These are phyloP conservation scores for Passiflora organensis DNA, from an alignment of 345 rosid species.

Conservation along the genomic window DNA sequence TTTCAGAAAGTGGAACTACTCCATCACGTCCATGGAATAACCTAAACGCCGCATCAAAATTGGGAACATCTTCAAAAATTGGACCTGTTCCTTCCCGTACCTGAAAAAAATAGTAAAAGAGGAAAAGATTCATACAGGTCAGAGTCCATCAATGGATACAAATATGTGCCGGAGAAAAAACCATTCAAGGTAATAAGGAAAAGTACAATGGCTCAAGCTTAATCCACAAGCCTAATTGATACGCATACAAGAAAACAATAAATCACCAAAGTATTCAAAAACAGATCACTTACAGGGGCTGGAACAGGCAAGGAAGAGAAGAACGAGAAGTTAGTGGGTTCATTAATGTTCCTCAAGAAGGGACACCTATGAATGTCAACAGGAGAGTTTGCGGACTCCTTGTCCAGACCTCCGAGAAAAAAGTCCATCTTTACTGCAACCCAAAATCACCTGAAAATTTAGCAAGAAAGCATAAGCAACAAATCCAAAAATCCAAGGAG, in stretches of 20 bases:
- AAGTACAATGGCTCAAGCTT: neutral
- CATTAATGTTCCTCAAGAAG: constrained; percentile 91
- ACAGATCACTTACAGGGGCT: constrained; percentile 44
- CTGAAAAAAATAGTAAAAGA: constrained; percentile 22
- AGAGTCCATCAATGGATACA: no score
- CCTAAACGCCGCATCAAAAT: constrained; percentile 86
- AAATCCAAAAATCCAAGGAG: neutral
- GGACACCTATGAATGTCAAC: constrained; percentile 70
- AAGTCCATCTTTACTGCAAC: constrained; percentile 40
- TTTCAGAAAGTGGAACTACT: constrained; percentile 84
- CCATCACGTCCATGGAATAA: constrained; percentile 93
- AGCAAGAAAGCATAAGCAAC: neutral
- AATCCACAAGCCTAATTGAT: neutral
- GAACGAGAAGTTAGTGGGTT: constrained; percentile 85
- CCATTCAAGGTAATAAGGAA: no score
- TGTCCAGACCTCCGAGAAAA: constrained; percentile 47
- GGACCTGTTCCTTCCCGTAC: constrained; percentile 70
- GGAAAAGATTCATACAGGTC: no score
- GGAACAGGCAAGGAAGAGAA: constrained; percentile 59
- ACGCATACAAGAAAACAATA: no score
- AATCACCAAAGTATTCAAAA: no score
- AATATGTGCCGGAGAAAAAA: no score
- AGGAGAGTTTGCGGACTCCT: constrained; percentile 45
- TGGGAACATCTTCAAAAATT: constrained; percentile 95
- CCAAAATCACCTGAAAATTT: constrained; percentile 29